A percentile compares a stretch with the other conserved stretches of the same genome.
phyloP scores from a whole-genome alignment of 2,329 filamentous ascomycete genomes.

The Fusarium foetens region DNA sequence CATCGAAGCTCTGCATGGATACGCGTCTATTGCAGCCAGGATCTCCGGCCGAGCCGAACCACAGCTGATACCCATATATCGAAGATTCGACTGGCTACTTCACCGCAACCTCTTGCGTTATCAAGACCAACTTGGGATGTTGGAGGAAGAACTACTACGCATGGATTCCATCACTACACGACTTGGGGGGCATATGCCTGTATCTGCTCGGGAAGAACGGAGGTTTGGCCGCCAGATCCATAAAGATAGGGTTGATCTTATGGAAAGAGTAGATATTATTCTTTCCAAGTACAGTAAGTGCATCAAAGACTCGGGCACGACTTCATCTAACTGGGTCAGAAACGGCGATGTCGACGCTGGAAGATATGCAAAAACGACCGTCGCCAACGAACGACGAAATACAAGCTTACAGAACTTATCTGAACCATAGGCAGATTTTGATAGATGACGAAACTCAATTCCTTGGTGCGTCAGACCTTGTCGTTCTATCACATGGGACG shows the following conservation, averaged over 20 bases:
- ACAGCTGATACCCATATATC: slow-evolving; percentile 73
- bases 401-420: slow-evolving; percentile 61
- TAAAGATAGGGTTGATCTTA: background rate
- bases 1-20: slow-evolving; percentile 62
- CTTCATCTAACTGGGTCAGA: slow-evolving; percentile 52
- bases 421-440: slow-evolving; percentile 61
- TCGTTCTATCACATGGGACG: slow-evolving; percentile 8
- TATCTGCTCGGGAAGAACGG: slow-evolving; percentile 28
- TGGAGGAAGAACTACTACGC: slow-evolving; percentile 79
- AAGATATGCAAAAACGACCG: slow-evolving; percentile 61
- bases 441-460: slow-evolving; percentile 69
- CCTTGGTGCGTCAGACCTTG: slow-evolving; percentile 53
- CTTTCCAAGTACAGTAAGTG: slow-evolving; percentile 28
- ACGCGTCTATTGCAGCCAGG: slow-evolving; percentile 69
- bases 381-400: slow-evolving; percentile 61
- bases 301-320: too few relatives aligned
- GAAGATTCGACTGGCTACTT: slow-evolving; percentile 83
- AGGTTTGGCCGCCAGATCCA: background rate
- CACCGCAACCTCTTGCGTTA: slow-evolving; percentile 84
- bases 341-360: slow-evolving; percentile 68
- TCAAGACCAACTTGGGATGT: slow-evolving; percentile 83
- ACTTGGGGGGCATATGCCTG: slow-evolving; percentile 43
- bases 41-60: slow-evolving; percentile 50
- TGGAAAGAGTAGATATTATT: slow-evolving; percentile 2
- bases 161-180: slow-evolving; percentile 71